A percentile compares a stretch with the other conserved stretches of the same genome.
These are phyloP conservation scores for Hortaea werneckii DNA, from an alignment of 2,329 filamentous ascomycete species.

Conservation along the genomic window DNA sequence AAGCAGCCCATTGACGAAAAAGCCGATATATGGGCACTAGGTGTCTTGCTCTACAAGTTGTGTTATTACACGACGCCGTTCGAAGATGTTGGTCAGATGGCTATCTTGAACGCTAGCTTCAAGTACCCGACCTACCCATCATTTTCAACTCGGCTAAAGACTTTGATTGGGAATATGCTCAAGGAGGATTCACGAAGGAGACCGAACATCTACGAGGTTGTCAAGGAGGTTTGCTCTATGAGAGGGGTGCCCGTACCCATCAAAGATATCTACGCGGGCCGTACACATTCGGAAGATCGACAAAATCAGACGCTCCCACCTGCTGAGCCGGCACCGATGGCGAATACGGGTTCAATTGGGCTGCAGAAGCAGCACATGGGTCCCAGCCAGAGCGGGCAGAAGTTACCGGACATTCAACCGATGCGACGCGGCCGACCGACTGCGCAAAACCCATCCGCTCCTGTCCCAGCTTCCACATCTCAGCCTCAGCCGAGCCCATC, in stretches of 20 bases:
- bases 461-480: constrained; percentile 25
- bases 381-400: constrained; percentile 58
- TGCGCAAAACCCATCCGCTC: constrained; percentile 34
- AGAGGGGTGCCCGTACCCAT: constrained; percentile 75
- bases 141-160: constrained; percentile 84
- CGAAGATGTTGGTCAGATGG: constrained; percentile 93
- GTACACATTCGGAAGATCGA: constrained; percentile 55
- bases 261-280: constrained; percentile 55
- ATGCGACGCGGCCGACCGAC: constrained; percentile 81
- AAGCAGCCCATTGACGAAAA: constrained; percentile 97
- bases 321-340: constrained; percentile 31
- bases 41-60: constrained; percentile 90
- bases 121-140: constrained; percentile 79
- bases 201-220: constrained; percentile 89
- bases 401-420: constrained; percentile 79
- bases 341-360: constrained; percentile 47
- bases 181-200: constrained; percentile 68
- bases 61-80: constrained; percentile 99
- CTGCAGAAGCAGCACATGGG: constrained; percentile 63
- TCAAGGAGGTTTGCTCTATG: constrained; percentile 81
- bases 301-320: constrained; percentile 49
- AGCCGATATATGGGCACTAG: constrained; percentile 95
- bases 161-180: constrained; percentile 86
- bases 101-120: constrained; percentile 91
- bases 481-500: constrained; percentile 50